Conservation (phyloP, 2,329 filamentous ascomycete genomes). For the Eutypella sp. region DNA sequence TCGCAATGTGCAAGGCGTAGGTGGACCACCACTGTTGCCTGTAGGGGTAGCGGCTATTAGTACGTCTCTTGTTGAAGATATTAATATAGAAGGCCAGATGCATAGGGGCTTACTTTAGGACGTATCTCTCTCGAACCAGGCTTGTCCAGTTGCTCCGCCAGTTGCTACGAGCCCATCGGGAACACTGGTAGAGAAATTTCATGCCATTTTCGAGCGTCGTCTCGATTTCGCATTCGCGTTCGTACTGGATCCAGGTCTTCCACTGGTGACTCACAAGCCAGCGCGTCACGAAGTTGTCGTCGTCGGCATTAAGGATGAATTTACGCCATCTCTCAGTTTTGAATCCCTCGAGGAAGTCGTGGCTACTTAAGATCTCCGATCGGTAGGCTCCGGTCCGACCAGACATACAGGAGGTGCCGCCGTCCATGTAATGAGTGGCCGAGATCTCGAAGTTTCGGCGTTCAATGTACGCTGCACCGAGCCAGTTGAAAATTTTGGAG, state of each 20-base stretch:
- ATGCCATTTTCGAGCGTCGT: conserved; percentile 86
- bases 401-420: conserved; percentile 94
- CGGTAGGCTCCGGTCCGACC: conserved; percentile 91
- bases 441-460: conserved; percentile 96
- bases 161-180: conserved; percentile 93
- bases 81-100: too few species aligned
- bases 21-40: conserved; percentile 92
- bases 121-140: conserved; percentile 74
- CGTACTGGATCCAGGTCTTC: conserved; percentile 95
- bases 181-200: conserved; percentile 89
- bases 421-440: conserved; percentile 90
- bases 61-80: too few species aligned
- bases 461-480: conserved; percentile 88
- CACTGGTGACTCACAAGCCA: conserved; percentile 90
- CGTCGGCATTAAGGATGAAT: conserved; percentile 90
- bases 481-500: conserved; percentile 74
- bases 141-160: conserved; percentile 97
- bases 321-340: conserved; percentile 86
- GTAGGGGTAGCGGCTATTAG: conserved; percentile 14
- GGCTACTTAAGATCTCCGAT: conserved; percentile 78
- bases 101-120: conserved; percentile 90
- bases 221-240: conserved; percentile 83
- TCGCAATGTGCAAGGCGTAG: conserved; percentile 89
- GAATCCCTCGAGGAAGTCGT: conserved; percentile 82
- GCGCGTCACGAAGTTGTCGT: conserved; percentile 96